These are phyloP conservation scores for Hymenoscyphus occultus DNA, from an alignment of 2,329 filamentous ascomycete species.

Conservation along the genomic window DNA sequence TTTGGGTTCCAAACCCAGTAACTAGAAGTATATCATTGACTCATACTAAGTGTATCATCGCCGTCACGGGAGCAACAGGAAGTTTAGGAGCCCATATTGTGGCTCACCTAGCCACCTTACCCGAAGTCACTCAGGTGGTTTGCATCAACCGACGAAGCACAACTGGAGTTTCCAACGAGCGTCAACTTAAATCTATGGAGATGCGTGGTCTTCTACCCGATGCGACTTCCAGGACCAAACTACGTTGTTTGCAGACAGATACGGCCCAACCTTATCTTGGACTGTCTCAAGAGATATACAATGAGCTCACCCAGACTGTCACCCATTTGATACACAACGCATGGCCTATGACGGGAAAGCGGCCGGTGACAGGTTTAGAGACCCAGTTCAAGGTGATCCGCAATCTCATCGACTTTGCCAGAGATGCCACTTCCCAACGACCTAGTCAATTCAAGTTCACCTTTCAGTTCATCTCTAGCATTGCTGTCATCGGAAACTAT, in stretches of 20 bases:
- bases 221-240: conserved; percentile 34
- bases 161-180: conserved; percentile 26
- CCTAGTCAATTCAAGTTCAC: conserved; percentile 18
- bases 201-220: conserved; percentile 30
- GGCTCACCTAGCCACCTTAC: conserved; percentile 30
- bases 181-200: conserved; percentile 38
- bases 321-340: conserved; percentile 53
- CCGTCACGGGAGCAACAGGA: conserved; percentile 40
- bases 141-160: conserved; percentile 46
- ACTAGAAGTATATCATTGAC: too few relatives aligned
- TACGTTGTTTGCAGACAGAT: conserved; percentile 43
- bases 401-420: conserved; percentile 46
- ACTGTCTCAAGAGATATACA: conserved; percentile 40
- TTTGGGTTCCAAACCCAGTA: too few relatives aligned
- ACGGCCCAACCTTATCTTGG: conserved; percentile 43
- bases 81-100: conserved; percentile 40
- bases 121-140: conserved; percentile 36
- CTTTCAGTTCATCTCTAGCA: conserved; percentile 45
- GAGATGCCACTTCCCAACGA: too few relatives aligned
- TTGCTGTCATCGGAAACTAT: conserved; percentile 39
- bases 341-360: conserved; percentile 48
- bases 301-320: conserved; percentile 37
- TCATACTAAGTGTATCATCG: conserved; percentile 26
- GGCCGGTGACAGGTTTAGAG: conserved; percentile 41
- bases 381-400: conserved; percentile 45